Evolutionary conservation across 805 yeast genomes (phyloP).

Genomic region (Candida verbasci): DNA sequence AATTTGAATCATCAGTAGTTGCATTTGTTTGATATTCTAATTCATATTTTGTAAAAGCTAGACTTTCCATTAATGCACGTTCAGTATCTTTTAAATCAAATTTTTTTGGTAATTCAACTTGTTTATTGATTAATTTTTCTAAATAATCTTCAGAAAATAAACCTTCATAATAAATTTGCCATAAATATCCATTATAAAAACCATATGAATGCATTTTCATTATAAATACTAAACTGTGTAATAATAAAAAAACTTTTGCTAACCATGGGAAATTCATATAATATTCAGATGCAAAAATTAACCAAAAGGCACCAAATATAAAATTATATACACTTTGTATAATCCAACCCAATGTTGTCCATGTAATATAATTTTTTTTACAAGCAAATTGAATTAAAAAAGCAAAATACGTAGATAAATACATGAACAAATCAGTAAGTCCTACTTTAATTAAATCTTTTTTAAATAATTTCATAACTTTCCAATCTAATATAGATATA

Average conservation of each 20-base stretch:
- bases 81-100: conserved; percentile 21
- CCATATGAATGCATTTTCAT: conserved; percentile 97
- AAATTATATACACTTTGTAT: conserved; percentile 56
- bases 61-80: conserved; percentile 41
- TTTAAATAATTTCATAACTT: conserved; percentile 53
- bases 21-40: conserved; percentile 50
- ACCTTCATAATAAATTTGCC: conserved; percentile 58
- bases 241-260: conserved; percentile 75
- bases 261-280: conserved; percentile 75
- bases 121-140: conserved; percentile 30
- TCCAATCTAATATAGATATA: conserved; percentile 45
- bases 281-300: conserved; percentile 48
- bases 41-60: conserved; percentile 71
- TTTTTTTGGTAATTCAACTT: conserved; percentile 14
- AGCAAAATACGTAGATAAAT: conserved; percentile 58
- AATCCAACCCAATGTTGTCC: conserved; percentile 65
- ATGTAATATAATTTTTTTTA: conserved; percentile 40
- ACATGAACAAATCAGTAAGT: conserved; percentile 71
- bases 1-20: conserved; percentile 11
- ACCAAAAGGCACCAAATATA: conserved; percentile 47
- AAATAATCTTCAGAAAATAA: conserved; percentile 43
- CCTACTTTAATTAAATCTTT: conserved; percentile 66
- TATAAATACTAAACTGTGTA: conserved; percentile 80
- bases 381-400: conserved; percentile 56
- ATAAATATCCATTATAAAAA: conserved; percentile 86